Percentiles rank a stretch among this genome's conserved stretches.
Evolutionary conservation across 306 rosid species (phyloP).

Genomic region (Potentilla sterilis): DNA sequence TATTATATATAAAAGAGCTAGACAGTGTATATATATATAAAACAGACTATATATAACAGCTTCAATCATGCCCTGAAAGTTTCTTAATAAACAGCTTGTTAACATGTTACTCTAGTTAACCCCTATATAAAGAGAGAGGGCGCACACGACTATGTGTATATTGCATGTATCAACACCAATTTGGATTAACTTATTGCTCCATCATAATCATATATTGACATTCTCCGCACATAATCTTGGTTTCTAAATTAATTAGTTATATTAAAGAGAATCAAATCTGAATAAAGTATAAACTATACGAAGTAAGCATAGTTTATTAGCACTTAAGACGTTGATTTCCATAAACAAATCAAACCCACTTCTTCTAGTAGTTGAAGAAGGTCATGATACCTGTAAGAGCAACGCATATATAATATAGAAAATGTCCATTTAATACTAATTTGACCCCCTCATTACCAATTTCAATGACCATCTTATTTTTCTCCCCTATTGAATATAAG

Average conservation of each 20-base stretch:
- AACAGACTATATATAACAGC: neutral
- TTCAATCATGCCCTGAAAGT: neutral
- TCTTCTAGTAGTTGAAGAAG: neutral
- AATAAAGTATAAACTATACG: neutral
- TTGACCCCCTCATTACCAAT: too few species aligned
- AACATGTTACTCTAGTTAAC: neutral
- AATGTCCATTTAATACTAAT: too few species aligned
- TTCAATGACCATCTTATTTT: too few species aligned
- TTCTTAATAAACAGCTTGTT: neutral
- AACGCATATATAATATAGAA: too few species aligned
- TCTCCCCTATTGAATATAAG: too few species aligned
- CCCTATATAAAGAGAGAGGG: neutral
- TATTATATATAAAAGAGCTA: neutral
- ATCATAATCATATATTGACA: neutral
- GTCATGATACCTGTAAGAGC: neutral
- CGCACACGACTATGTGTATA: too few species aligned
- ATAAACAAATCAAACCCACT: neutral
- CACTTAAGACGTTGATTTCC: neutral
- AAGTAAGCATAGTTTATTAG: neutral
- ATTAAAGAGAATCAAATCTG: neutral
- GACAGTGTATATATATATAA: neutral
- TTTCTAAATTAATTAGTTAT: conserved; percentile 1
- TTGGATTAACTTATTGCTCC: neutral
- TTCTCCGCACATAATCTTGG: neutral
- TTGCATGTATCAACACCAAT: neutral